Percentiles rank a stretch among this genome's conserved stretches.
Conservation (phyloP, 495 filamentous ascomycete genomes). For the Penicillium bialowiezense region DNA sequence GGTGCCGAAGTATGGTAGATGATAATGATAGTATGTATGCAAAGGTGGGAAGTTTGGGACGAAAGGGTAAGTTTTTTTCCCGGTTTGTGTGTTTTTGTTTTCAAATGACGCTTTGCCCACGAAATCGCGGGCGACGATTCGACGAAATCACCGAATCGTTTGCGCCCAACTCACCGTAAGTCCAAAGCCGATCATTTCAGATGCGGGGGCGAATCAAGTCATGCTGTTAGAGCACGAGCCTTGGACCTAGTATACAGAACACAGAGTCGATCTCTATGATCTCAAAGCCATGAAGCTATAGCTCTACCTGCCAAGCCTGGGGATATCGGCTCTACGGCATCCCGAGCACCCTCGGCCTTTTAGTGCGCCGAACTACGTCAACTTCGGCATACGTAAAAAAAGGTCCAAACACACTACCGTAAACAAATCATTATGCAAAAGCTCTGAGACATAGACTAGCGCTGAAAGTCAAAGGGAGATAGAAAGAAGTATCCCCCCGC, state of each 20-base stretch:
- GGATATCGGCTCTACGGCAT: too few relatives aligned
- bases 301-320: too few relatives aligned
- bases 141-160: slow-evolving; percentile 21
- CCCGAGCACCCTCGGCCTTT: too few relatives aligned
- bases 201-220: too few relatives aligned
- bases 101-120: background rate
- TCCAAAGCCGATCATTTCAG: too few relatives aligned
- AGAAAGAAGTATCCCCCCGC: slow-evolving; percentile 16
- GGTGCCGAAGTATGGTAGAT: background rate
- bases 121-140: slow-evolving; percentile 21
- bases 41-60: slow-evolving; percentile 1
- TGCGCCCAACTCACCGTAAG: background rate
- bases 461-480: slow-evolving; percentile 11
- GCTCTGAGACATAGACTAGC: slow-evolving; percentile 6
- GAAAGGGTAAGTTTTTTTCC: background rate
- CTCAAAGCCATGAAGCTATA: too few relatives aligned
- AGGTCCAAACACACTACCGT: slow-evolving; percentile 8
- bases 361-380: too few relatives aligned
- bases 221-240: too few relatives aligned
- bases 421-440: slow-evolving; percentile 21
- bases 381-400: slow-evolving; percentile 5
- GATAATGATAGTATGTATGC: background rate
- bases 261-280: too few relatives aligned
- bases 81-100: too few relatives aligned
- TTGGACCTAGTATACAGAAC: too few relatives aligned